phyloP scores from a whole-genome alignment of 495 filamentous ascomycete genomes.

The Aspergillus baeticus region DNA sequence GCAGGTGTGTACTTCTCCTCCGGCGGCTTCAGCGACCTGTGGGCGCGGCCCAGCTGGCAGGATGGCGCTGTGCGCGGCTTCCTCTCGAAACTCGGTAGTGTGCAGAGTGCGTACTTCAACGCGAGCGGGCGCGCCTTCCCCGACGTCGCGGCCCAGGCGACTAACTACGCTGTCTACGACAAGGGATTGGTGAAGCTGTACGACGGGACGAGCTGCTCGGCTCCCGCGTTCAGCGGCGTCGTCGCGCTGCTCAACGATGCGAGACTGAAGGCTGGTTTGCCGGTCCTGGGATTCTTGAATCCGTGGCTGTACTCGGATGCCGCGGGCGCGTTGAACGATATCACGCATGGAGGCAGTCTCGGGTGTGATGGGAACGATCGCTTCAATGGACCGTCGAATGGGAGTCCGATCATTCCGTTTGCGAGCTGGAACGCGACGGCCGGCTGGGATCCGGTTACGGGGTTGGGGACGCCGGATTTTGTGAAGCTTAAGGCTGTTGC shows the following conservation, averaged over 20 bases:
- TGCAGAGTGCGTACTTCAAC: constrained; percentile 57
- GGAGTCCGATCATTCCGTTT: constrained; percentile 35
- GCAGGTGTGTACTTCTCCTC: constrained; percentile 54
- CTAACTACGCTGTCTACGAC: constrained; percentile 52
- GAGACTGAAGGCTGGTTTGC: constrained; percentile 50
- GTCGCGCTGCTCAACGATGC: constrained; percentile 69
- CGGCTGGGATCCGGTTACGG: constrained; percentile 64
- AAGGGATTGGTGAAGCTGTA: constrained; percentile 49
- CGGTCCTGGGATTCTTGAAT: constrained; percentile 70
- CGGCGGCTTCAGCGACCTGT: constrained; percentile 70
- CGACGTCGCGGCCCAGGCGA: constrained; percentile 66
- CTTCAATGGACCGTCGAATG: constrained; percentile 37
- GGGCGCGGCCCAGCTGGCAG: constrained; percentile 62
- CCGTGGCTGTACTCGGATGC: constrained; percentile 66
- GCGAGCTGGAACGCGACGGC: constrained; percentile 52
- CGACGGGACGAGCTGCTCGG: constrained; percentile 65
- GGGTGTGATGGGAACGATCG: constrained; percentile 57
- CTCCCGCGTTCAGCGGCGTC: constrained; percentile 63
- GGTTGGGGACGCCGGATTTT: constrained; percentile 56
- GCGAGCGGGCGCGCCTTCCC: constrained; percentile 66
- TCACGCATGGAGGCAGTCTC: constrained; percentile 55
- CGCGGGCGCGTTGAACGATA: constrained; percentile 59
- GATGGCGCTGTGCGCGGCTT: constrained; percentile 54
- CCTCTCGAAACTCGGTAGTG: constrained; percentile 47
- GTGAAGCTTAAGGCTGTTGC: constrained; percentile 34